Base-by-base conservation (phyloP, 2,329 filamentous ascomycete species). In the Alternaria incomplexa region DNA sequence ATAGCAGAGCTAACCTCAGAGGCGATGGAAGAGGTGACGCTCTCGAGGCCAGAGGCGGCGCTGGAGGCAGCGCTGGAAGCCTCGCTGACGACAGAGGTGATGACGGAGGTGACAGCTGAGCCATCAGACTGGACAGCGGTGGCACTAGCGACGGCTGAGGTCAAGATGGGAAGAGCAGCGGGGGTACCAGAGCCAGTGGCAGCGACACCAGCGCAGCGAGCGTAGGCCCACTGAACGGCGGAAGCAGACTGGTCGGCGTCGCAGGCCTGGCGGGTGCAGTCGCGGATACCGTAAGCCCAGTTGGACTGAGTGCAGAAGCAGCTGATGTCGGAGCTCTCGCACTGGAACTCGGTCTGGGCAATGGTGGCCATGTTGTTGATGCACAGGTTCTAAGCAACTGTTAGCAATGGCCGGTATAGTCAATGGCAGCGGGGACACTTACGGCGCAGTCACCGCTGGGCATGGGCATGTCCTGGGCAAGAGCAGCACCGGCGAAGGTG, bases 241-340 rank as follows among this genome's bases (percentile, higher is more conserved):
- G 62, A 51, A 55, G 59, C 65, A 48, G 77, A 73, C 36, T 77
- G 67, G 1, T 61, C 63, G 8, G 59, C 55, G 52, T 62, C 52
- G 67, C 83, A 84, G 32, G 80, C 80, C 68, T 81, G 75, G 59
- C 72, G 79, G 60, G 81, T 76, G 76, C 83, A 85, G 70, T 85
- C 83, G 62, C 83, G 82, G 53, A 85, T 74, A 63, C 83, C 83
- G 60, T 81, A 83, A 61, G 76, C 77, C 66, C 83, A 85, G 77
- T 83, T 73, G 36, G 62, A 63, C 58, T 83, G 77, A n/a, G 63
- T 68, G 79, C 83, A 85, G 62, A 83, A 80, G 78, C 83, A 85
- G 56, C 62, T 58, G 32, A 75, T 64, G 66, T 84, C 81, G 13
- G 73, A 73, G 12, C 61, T 17, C 15, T 66, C 22, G 72, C 83